Evolutionary conservation across 2,329 filamentous ascomycete genomes (phyloP).

Genomic region (Alternaria conjuncta): DNA sequence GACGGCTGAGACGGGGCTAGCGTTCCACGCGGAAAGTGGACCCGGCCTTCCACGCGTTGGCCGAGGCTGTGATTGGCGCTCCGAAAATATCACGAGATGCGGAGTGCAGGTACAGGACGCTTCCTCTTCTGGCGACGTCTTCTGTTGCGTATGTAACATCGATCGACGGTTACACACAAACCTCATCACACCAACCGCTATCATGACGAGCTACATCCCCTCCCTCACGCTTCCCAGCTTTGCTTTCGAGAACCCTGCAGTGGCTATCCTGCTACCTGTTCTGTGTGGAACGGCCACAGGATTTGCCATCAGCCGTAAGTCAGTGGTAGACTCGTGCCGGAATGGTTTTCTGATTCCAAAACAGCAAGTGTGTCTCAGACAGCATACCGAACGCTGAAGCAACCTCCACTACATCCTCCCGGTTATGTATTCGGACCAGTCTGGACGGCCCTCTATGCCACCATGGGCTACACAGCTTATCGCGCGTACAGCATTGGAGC

Average conservation of each 20-base stretch:
- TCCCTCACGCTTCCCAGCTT: constrained; percentile 74
- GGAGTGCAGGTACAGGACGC: constrained; percentile 6
- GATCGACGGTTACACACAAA: background rate
- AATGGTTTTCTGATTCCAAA: background rate
- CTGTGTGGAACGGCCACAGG: constrained; percentile 76
- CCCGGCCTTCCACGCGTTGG: constrained; percentile 19
- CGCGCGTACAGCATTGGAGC: constrained; percentile 72
- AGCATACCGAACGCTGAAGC: constrained; percentile 70
- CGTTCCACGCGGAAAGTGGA: constrained; percentile 29
- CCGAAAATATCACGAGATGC: constrained; percentile 13
- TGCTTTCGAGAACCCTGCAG: constrained; percentile 74
- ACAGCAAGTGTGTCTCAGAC: constrained; percentile 53
- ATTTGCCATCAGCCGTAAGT: constrained; percentile 69
- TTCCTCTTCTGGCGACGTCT: background rate
- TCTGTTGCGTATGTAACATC: background rate
- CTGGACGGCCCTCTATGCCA: constrained; percentile 65
- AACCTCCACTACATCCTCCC: constrained; percentile 65
- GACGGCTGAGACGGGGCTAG: constrained; percentile 31
- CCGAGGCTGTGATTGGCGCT: constrained; percentile 26
- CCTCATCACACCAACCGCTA: constrained; percentile 42
- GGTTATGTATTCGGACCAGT: constrained; percentile 64
- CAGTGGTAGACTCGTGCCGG: background rate
- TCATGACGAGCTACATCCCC: constrained; percentile 82
- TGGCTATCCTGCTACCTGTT: constrained; percentile 78
- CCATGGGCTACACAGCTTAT: constrained; percentile 91